Evolutionary conservation across 805 yeast species (phyloP).

Genomic region (Pichia kluyveri): DNA sequence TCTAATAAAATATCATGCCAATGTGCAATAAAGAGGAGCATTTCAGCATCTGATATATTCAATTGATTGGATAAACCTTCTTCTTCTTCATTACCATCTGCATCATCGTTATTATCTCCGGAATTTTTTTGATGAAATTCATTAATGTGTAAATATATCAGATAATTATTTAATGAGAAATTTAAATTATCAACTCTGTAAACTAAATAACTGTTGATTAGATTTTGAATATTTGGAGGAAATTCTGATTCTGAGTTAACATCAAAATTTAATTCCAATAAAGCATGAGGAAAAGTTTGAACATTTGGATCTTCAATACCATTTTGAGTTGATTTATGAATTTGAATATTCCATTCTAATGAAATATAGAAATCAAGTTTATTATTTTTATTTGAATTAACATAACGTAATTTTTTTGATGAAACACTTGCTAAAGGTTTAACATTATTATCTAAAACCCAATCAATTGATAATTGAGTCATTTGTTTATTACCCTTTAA

Average conservation of each 20-base stretch:
- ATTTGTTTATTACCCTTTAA: slow-evolving; percentile 23
- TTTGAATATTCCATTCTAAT: slow-evolving; percentile 21
- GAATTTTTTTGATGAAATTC: neutral
- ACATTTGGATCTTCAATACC: slow-evolving; percentile 2
- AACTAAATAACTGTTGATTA: slow-evolving; percentile 40
- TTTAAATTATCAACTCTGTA: slow-evolving; percentile 32
- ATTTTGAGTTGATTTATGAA: slow-evolving; percentile 5
- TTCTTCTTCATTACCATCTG: neutral
- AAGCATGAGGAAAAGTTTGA: slow-evolving; percentile 36
- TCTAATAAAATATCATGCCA: slow-evolving; percentile 23
- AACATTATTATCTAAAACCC: slow-evolving; percentile 24
- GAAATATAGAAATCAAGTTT: slow-evolving; percentile 25
- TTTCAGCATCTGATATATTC: slow-evolving; percentile 13
- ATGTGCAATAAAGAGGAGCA: slow-evolving; percentile 22
- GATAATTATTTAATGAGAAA: slow-evolving; percentile 25
- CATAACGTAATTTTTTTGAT: slow-evolving; percentile 21
- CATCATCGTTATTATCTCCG: neutral
- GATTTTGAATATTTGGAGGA: slow-evolving; percentile 30
- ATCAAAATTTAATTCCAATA: slow-evolving; percentile 40
- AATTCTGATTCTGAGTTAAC: slow-evolving; percentile 20
- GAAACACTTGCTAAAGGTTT: slow-evolving; percentile 21
- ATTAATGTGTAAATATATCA: slow-evolving; percentile 18
- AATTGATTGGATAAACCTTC: neutral
- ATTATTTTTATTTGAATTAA: slow-evolving; percentile 11
- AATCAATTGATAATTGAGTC: slow-evolving; percentile 25